Evolutionary conservation across 257 asterid genomes (phyloP), one percentile per base, ranked within the genome.

Genomic region (Nicotiana benthamiana): DNA sequence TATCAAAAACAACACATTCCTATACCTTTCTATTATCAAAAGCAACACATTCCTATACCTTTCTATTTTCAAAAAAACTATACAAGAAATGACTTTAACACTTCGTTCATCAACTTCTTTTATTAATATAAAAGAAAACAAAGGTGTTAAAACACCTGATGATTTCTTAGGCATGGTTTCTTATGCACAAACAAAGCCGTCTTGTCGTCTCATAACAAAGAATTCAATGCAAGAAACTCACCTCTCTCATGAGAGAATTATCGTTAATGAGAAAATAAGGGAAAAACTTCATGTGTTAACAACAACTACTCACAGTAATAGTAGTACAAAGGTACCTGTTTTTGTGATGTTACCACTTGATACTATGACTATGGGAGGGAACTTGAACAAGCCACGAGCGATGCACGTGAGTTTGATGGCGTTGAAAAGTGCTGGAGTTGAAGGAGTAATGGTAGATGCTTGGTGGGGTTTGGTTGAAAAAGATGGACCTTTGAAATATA

Each of bases 401-500:
- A 95, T 93, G 97, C 77, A 88, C 16, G 98, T 93, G 32, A 92
- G 98, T 81, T 84, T 95, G 86, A 87, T 90, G 96, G 98, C 99
- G 54, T 81, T 95, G 83, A 93, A 89, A 88, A 89, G 89, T 79
- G 90, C 93, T 6, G 99, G 98, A 40, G 91, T 88, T 36, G 97
- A 93, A 86, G 99, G 99, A 22, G 93, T 95, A 1, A 93, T 93
- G 99, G 97, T 95, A 27, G 99, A 95, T 76, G 96, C 85, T 2
- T 95, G 99, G 98, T 95, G 99, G 99, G 98, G 97, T 16, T 82
- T 95, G 85, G 97, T 93, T 4, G 99, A 95, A 91, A 95, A 92
- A 85, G 94, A 91, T 82, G 97, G 97, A 32, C 99, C 99, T 1
- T 54, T 83, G 83, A 88, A 84, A 40, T 95, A 95, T 86, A 93